Base-by-base conservation (phyloP, 2,329 filamentous ascomycete species). In the Pseudogymnoascus pannorum region DNA sequence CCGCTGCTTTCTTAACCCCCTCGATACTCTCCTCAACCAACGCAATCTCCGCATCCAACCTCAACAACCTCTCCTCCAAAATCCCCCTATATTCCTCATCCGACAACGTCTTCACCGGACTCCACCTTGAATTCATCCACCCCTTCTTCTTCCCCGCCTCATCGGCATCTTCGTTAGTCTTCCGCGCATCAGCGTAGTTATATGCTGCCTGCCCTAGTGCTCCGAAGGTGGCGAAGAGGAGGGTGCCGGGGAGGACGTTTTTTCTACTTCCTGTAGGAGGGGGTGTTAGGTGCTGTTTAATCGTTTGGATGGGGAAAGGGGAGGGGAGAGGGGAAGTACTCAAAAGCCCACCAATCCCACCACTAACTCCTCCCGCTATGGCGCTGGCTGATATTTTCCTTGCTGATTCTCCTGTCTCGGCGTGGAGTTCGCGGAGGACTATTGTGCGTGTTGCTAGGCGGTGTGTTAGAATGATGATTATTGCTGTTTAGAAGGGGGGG, bases 21-120 rank as follows among this genome's bases (percentile, higher is more conserved):
- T 79, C 81, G 66, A 94, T 89, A 69, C 84, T 85, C 60, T 93
- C 90, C 68, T 94, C 89, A 35, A 93, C 78, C 4, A 94, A 73
- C 0, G 89, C 86, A 72, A 94, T 91, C 64, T 93, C 88, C 1
- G 84, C 88, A 66, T 94, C 87, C 2, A 93, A 75, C 64, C 78
- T 81, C 24, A 93, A 72, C 40, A 91, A 75, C 74, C 87, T 91
- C 71, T 92, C 88, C 29, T 80, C 77, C 68, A 94, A 77, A 75
- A 91, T 85, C 1, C 80, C 75, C 62, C 82, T 81, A 69, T 94
- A 94, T 67, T 94, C 86, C 24, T 87, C 80, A 66, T 94, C 87
- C 0, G 84, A 84, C 24, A 94, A 75, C 11, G 82, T 81, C 67
- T 81, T 87, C 64, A 94, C 77, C 0, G 89, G 89, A 65, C 85